These are phyloP conservation scores for Cicer judaicum DNA, from an alignment of 306 rosid species.

Conservation along the genomic window DNA sequence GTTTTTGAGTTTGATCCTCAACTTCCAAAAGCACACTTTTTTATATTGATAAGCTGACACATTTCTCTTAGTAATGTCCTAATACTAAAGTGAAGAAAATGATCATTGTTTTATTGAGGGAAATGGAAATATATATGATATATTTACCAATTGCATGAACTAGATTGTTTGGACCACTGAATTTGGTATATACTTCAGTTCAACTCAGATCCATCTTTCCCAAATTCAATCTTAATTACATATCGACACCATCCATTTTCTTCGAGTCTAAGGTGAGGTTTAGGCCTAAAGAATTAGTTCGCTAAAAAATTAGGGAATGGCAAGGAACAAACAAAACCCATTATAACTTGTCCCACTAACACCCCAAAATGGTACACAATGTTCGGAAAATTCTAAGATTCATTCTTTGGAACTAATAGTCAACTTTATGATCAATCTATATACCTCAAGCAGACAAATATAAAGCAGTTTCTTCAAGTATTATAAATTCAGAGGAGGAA, in stretches of 20 bases:
- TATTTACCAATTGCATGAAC: background rate
- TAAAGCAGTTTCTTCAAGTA: constrained; percentile 30
- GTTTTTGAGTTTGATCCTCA: background rate
- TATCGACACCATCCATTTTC: background rate
- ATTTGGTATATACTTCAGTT: constrained; percentile 4
- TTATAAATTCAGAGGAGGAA: constrained; percentile 35
- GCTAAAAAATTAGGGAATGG: background rate
- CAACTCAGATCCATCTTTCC: background rate
- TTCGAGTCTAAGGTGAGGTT: background rate
- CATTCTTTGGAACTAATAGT: constrained; percentile 27
- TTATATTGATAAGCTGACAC: background rate
- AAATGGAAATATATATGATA: constrained; percentile 6
- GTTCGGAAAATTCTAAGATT: background rate
- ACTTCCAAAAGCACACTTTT: background rate
- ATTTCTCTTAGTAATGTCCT: background rate
- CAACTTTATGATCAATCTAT: constrained; percentile 29
- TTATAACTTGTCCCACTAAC: background rate
- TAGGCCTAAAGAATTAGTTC: background rate
- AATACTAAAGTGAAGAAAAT: background rate
- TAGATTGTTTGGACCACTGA: background rate
- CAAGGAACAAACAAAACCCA: background rate
- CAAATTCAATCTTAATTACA: background rate
- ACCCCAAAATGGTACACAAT: constrained; percentile 2
- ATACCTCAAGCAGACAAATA: constrained; percentile 35
- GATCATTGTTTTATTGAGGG: background rate